Conservation (phyloP, 768 basidiomycete species). For the Mycena vulgaris region DNA sequence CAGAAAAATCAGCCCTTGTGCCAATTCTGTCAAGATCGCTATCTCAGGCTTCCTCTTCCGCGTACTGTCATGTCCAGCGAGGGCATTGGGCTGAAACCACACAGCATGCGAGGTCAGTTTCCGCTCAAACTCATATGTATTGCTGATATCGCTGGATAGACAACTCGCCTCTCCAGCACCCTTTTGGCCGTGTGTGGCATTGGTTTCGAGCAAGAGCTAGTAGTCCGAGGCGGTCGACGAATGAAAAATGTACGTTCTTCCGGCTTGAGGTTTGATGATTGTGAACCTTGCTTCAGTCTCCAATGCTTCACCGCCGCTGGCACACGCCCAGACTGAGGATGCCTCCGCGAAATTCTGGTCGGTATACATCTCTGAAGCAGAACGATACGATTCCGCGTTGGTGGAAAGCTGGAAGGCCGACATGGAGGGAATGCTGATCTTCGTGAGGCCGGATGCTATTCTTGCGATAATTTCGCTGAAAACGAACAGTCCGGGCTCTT, state of each 20-base stretch:
- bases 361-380: constrained; percentile 1
- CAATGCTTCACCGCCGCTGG: background rate
- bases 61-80: background rate
- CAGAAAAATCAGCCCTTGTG: background rate
- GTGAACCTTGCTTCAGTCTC: background rate
- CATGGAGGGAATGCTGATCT: constrained; percentile 11
- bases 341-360: constrained; percentile 7
- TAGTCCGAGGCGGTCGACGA: background rate
- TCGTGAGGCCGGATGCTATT: too few species aligned
- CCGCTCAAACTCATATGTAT: too few species aligned
- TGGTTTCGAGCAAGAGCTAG: background rate
- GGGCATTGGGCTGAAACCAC: too few species aligned
- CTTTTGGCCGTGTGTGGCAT: background rate
- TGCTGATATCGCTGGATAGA: background rate
- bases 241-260: background rate
- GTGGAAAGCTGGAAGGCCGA: constrained; percentile 13
- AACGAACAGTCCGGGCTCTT: constrained; percentile 2
- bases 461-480: background rate
- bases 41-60: too few species aligned
- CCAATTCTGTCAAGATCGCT: background rate
- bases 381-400: constrained; percentile 1
- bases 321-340: background rate
- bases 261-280: background rate
- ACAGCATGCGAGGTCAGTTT: too few species aligned
- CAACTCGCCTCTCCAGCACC: background rate